These are phyloP conservation scores for Alternaria solani DNA, from an alignment of 2,329 filamentous ascomycete genomes.

Conservation along the genomic window DNA sequence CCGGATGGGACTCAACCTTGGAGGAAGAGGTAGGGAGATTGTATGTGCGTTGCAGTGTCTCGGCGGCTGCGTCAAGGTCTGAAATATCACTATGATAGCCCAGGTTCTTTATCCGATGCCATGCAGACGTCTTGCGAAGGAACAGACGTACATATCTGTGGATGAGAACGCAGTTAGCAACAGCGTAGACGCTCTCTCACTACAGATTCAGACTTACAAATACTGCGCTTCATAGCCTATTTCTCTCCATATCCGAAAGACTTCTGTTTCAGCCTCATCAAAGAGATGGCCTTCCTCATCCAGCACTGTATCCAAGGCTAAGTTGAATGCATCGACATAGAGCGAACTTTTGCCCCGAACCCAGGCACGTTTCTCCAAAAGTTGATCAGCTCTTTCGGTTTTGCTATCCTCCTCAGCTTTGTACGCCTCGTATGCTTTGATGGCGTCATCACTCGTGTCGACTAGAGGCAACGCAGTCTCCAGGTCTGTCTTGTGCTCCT, in stretches of 20 bases:
- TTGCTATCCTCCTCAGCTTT: constrained; percentile 63
- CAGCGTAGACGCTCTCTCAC: background rate
- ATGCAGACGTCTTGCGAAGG: constrained; percentile 86
- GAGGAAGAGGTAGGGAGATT: constrained; percentile 61
- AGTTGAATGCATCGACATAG: constrained; percentile 96
- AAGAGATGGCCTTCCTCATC: constrained; percentile 91
- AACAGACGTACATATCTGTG: constrained; percentile 88
- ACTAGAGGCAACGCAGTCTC: constrained; percentile 76
- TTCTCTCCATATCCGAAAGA: constrained; percentile 78
- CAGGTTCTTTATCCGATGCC: constrained; percentile 83
- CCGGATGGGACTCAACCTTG: constrained; percentile 53
- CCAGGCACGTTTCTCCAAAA: constrained; percentile 70
- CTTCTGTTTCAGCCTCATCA: constrained; percentile 74
- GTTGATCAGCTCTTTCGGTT: constrained; percentile 53
- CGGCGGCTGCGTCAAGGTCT: constrained; percentile 72
- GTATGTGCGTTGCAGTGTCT: constrained; percentile 67
- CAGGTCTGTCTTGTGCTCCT: constrained; percentile 67
- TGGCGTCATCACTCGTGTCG: constrained; percentile 71
- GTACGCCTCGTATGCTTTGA: constrained; percentile 79
- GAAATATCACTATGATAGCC: constrained; percentile 85
- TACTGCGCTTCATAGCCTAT: constrained; percentile 89
- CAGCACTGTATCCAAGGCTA: constrained; percentile 87
- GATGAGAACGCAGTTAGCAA: background rate
- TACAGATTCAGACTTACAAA: constrained; percentile 65
- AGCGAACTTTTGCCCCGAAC: constrained; percentile 82